phyloP scores from a whole-genome alignment of 2,329 filamentous ascomycete species.

The Trichoderma hamatum region DNA sequence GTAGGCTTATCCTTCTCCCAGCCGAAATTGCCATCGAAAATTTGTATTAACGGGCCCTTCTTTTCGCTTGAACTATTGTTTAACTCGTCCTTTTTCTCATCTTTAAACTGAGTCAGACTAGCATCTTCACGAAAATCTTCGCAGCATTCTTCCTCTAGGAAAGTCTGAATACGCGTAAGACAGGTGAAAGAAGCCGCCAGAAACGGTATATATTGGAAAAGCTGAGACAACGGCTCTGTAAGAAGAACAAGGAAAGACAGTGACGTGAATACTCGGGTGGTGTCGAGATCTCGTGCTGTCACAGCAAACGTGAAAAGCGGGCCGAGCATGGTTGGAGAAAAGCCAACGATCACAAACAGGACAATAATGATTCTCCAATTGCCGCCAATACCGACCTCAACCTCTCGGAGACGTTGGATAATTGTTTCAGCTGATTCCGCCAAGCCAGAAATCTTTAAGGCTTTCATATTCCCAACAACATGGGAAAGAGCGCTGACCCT shows the following conservation, averaged over 20 bases:
- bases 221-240: conserved; percentile 35
- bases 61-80: neutral
- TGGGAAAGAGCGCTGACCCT: conserved; percentile 40
- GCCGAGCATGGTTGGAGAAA: conserved; percentile 42
- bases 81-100: accelerated
- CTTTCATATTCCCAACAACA: conserved; percentile 40
- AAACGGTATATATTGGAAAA: conserved; percentile 41
- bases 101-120: neutral
- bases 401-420: conserved; percentile 36
- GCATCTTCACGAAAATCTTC: conserved; percentile 32
- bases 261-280: conserved; percentile 39
- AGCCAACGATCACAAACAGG: conserved; percentile 35
- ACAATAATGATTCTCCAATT: conserved; percentile 35
- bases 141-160: conserved; percentile 39
- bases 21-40: conserved; percentile 33
- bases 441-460: conserved; percentile 40
- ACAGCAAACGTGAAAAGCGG: conserved; percentile 41
- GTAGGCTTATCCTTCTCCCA: conserved; percentile 35
- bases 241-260: conserved; percentile 43
- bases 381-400: conserved; percentile 37
- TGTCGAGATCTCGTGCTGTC: conserved; percentile 33
- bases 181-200: conserved; percentile 41
- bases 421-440: conserved; percentile 36
- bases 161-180: conserved; percentile 42
- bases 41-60: neutral